These are phyloP conservation scores for Acanthamoeba healyi DNA, from an alignment of 208 protist genomes.

Conservation along the genomic window DNA sequence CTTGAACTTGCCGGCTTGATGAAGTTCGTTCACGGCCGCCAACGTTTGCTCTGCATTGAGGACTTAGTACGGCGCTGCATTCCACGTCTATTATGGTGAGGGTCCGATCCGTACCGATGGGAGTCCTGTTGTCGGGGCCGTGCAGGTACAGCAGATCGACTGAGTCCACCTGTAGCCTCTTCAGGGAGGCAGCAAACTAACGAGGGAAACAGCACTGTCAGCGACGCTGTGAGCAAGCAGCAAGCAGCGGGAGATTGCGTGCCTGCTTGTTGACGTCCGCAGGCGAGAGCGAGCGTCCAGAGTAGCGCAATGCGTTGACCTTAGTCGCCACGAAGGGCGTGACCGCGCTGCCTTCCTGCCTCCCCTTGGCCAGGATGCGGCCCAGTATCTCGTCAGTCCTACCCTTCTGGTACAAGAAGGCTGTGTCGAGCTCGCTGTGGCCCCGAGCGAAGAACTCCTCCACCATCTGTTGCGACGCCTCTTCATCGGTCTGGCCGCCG, in stretches of 20 bases:
- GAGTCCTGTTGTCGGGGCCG: conserved; percentile 42
- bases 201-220: neutral
- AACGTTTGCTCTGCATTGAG: neutral
- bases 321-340: conserved; percentile 37
- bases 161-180: neutral
- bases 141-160: conserved; percentile 64
- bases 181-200: conserved; percentile 49
- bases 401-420: conserved; percentile 64
- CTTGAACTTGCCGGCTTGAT: conserved; percentile 67
- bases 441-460: conserved; percentile 24
- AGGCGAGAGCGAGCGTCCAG: conserved; percentile 6
- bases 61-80: no score
- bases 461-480: neutral
- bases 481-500: conserved; percentile 57
- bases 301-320: conserved; percentile 56
- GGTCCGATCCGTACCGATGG: neutral
- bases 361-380: neutral
- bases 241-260: neutral
- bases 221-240: neutral
- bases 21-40: conserved; percentile 31
- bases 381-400: conserved; percentile 41
- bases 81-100: no score
- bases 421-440: conserved; percentile 43
- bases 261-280: conserved; percentile 58
- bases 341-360: neutral